Evolutionary conservation across 805 yeast species (phyloP).

Genomic region (Yamadazyma phyllophila): DNA sequence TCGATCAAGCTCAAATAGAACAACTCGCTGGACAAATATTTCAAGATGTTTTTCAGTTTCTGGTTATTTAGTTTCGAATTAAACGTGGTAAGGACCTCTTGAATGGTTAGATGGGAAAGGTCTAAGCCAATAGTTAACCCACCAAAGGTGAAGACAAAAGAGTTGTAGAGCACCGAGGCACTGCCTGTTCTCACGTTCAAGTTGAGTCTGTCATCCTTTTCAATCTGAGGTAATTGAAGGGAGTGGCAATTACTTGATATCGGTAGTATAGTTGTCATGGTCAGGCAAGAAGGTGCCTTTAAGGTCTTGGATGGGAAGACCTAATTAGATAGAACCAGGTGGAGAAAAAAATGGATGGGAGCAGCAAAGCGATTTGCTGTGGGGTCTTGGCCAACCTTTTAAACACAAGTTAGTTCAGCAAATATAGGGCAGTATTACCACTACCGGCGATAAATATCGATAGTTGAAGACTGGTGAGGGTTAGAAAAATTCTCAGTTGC

Average conservation of each 20-base stretch:
- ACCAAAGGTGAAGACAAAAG: conserved; percentile 64
- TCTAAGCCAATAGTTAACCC: conserved; percentile 62
- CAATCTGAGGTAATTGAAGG: conserved; percentile 52
- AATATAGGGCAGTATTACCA: too few species aligned
- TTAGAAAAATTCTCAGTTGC: background rate
- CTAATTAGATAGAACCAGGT: too few species aligned
- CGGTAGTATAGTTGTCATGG: conserved; percentile 64
- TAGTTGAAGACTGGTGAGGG: background rate
- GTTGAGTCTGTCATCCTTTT: conserved; percentile 52
- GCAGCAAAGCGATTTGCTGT: too few species aligned
- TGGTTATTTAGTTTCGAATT: conserved; percentile 24
- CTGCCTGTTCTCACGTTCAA: conserved; percentile 69
- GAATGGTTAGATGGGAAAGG: conserved; percentile 37
- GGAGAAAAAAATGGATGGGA: too few species aligned
- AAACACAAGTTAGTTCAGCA: too few species aligned
- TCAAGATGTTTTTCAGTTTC: conserved; percentile 23
- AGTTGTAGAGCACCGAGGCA: conserved; percentile 54
- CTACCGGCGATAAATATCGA: too few species aligned
- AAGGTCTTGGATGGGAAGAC: background rate
- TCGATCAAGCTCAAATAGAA: conserved; percentile 60
- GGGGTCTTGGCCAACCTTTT: too few species aligned
- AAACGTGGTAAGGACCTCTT: conserved; percentile 40
- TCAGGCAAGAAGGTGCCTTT: background rate
- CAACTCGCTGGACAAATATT: conserved; percentile 60
- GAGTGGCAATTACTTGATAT: conserved; percentile 60